phyloP scores from a whole-genome alignment of 139 green algal species.

The Yamagishiella unicocca region DNA sequence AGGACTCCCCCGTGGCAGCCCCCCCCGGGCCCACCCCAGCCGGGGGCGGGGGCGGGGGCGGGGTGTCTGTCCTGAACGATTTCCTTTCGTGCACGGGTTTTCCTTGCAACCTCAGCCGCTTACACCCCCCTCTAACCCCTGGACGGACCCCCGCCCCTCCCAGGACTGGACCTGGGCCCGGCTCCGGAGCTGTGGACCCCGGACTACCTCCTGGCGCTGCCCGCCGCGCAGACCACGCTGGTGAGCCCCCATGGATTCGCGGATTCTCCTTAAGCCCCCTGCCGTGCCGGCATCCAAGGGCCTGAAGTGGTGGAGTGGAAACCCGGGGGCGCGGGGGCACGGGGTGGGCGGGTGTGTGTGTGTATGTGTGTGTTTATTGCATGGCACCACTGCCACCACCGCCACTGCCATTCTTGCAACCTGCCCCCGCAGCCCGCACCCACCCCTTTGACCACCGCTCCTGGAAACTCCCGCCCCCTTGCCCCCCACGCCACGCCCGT shows the following conservation, averaged over 20 bases:
- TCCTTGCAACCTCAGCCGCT: too few relatives aligned
- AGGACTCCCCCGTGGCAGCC: too few relatives aligned
- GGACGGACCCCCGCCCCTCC: background rate
- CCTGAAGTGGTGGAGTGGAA: too few relatives aligned
- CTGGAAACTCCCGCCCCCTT: background rate
- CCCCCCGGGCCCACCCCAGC: too few relatives aligned
- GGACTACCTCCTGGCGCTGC: conserved; percentile 47
- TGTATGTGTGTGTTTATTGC: background rate
- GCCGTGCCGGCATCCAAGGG: too few relatives aligned
- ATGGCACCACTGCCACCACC: background rate
- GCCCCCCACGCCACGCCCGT: background rate
- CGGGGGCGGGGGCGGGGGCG: too few relatives aligned
- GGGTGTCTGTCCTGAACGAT: too few relatives aligned
- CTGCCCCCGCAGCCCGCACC: too few relatives aligned
- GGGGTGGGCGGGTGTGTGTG: background rate
- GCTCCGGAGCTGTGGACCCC: conserved; percentile 54
- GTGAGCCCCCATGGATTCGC: too few relatives aligned
- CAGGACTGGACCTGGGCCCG: conserved; percentile 62
- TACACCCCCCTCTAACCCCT: background rate
- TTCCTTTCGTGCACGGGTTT: too few relatives aligned
- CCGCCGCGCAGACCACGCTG: conserved; percentile 7
- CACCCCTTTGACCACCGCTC: background rate
- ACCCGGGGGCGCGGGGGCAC: background rate
- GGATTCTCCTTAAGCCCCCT: too few relatives aligned
- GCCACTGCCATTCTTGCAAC: too few relatives aligned